Base-by-base conservation (phyloP, 495 filamentous ascomycete species). In the Neurospora sp. region DNA sequence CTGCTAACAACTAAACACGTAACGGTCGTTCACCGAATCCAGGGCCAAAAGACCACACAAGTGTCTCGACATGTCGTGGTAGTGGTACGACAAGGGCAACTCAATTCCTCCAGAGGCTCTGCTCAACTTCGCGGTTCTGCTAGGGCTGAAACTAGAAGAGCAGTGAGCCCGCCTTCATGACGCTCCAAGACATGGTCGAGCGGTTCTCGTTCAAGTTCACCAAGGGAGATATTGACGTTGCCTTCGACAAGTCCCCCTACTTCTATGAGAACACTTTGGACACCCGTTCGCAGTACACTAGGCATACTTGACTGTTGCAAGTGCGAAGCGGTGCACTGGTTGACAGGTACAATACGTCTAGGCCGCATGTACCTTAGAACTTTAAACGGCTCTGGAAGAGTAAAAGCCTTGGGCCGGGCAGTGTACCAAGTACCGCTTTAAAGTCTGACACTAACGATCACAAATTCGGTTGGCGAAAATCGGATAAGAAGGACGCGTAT, bases 161-260 rank as follows among this genome's bases (percentile, higher is more conserved):
- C 8, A 72, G 74, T 2, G 80, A 79, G 31, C 70, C 73, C 10
- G 93, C 96, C 77, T 81, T 94, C 44, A 90, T 97, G 83, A 84
- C 81, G 40, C 76, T 97, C 71, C 76, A 90, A 18, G 86, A 91
- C 14, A 88, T 99, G 70, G 83, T 93, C 11, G 77, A 88, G 10
- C 65, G 91, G 88, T 97, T 98, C 78, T 87, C 88, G 72, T 82
- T 95, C 73, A 90, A 91, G 76, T 93, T 97, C 78, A 97, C 92
- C 12, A 91, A 89, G 73, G 95, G 96, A 9, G 94, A 98, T 81
- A 91, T 92, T 18, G 89, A 89, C 11, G 92, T 97, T 31, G 86
- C 88, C n/a, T 87, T 91, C 70, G 88, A 87, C 68, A 98, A 98
- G 77, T 86, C 97, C 10, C 85, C 86, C 76, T 93, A 89, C 78